phyloP scores from a whole-genome alignment of 2,329 filamentous ascomycete species.

The Sclerotinia subarctica region DNA sequence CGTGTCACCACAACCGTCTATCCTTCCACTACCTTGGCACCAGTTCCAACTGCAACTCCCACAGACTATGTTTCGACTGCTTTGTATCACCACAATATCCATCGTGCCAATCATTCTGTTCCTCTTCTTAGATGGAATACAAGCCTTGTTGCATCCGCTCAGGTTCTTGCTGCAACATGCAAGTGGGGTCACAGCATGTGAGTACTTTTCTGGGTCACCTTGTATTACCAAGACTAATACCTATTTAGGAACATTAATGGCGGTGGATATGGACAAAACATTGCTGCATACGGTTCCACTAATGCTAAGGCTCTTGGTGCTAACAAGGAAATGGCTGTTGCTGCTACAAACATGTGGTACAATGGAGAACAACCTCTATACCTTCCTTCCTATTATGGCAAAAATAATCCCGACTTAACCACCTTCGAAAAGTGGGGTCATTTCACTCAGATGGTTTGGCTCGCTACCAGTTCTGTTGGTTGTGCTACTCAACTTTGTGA shows the following conservation, averaged over 20 bases:
- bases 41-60: conserved; percentile 20
- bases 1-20: conserved; percentile 19
- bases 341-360: conserved; percentile 82
- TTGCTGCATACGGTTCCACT: conserved; percentile 60
- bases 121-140: conserved; percentile 16
- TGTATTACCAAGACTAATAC: not conserved
- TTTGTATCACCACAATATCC: conserved; percentile 22
- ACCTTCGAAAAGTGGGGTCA: conserved; percentile 68
- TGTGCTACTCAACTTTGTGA: conserved; percentile 57
- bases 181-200: conserved; percentile 53
- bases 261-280: conserved; percentile 82
- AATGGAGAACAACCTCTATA: conserved; percentile 69
- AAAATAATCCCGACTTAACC: conserved; percentile 55
- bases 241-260: conserved; percentile 48
- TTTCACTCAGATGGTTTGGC: conserved; percentile 73
- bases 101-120: conserved; percentile 21
- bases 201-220: conserved; percentile 39
- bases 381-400: conserved; percentile 55
- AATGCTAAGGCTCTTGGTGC: conserved; percentile 46
- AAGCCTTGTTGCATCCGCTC: conserved; percentile 19
- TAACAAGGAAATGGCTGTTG: conserved; percentile 54
- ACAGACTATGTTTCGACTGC: conserved; percentile 20
- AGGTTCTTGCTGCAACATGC: conserved; percentile 22
- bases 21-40: conserved; percentile 17
- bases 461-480: conserved; percentile 55